Evolutionary conservation across 441 rosid species (phyloP), one percentile per base, ranked within the genome.

Genomic region (Jatropha multifida): DNA sequence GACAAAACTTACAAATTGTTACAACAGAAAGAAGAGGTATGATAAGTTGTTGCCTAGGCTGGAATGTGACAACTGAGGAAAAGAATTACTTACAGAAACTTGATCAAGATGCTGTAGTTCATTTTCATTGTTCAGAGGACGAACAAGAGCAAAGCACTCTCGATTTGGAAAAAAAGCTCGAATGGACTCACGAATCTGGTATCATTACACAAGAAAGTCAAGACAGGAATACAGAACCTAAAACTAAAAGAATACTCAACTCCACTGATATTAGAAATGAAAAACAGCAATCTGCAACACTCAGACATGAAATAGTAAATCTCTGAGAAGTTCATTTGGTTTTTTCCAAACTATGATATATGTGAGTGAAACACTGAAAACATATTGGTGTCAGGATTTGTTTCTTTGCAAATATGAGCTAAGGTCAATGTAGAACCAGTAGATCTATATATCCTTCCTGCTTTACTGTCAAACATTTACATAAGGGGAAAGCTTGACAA

Each of bases 31-130:
- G 62, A 20, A 37, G 65, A 46, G 59, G 52, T 27, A 56, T 40
- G 49, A 56, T 59, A 67, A 55, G 38, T 68, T 68, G 52, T 67
- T 49, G 15, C 66, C 44, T 20, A 46, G 15, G 37, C 58, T 58
- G 8, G 42, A 64, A 75, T 73, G 18, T n/a, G 37, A 51, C 18
- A 64, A 52, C 37, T 12, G 32, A 17, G 20, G 23, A 7, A 40
- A 52, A 51, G 6, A 54, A 49, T 37, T 5, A 84, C 93, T 86
- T 70, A 93, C 95, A 77, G 88, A 73, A 63, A 90, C 84, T 76
- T 85, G 96, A 83, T 94, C 97, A 61, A 90, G 94, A 68, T 88
- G 85, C 78, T 87, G 91, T 69, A 94, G 98, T 55, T 94, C 97
- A 83, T 80, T 83, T 85, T 94, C 97, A 80, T 87, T 81, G 82